These are phyloP conservation scores for Cyberlindnera mrakii DNA, from an alignment of 805 yeast species.

Conservation along the genomic window DNA sequence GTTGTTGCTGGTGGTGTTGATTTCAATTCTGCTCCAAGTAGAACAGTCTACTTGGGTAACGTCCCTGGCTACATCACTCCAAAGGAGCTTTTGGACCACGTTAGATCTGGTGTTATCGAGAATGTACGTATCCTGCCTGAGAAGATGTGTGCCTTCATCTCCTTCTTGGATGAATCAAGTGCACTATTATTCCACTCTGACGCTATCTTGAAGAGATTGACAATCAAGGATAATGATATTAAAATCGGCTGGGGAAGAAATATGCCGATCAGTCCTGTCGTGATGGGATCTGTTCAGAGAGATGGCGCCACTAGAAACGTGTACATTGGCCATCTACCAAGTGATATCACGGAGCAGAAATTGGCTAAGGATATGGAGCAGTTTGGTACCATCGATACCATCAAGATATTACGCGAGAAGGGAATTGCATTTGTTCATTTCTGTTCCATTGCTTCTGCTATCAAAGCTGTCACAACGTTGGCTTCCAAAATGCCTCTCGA, in stretches of 20 bases:
- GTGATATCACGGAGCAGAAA: constrained; percentile 59
- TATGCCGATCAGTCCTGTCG: constrained; percentile 65
- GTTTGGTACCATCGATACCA: constrained; percentile 81
- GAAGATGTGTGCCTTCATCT: constrained; percentile 83
- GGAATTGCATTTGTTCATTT: constrained; percentile 91
- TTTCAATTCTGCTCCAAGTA: constrained; percentile 51
- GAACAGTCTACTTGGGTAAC: constrained; percentile 88
- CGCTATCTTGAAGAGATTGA: constrained; percentile 77
- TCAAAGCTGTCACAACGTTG: constrained; percentile 72
- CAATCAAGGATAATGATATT: constrained; percentile 74
- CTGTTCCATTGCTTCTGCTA: constrained; percentile 79
- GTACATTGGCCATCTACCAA: constrained; percentile 74
- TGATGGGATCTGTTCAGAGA: constrained; percentile 67
- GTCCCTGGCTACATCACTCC: constrained; percentile 77
- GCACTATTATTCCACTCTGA: constrained; percentile 92
- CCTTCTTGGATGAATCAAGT: constrained; percentile 82
- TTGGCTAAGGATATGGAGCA: constrained; percentile 58
- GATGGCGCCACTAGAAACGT: constrained; percentile 94
- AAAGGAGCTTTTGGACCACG: constrained; percentile 81
- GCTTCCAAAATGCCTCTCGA: constrained; percentile 51
- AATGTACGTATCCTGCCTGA: constrained; percentile 71
- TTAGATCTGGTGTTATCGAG: constrained; percentile 86
- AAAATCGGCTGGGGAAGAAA: constrained; percentile 93
- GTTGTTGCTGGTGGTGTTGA: constrained; percentile 10
- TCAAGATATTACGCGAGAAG: constrained; percentile 72